Evolutionary conservation across 108 stramenopile genomes (phyloP), one percentile per base, ranked within the genome.

Genomic region (Nitzschia putrida): DNA sequence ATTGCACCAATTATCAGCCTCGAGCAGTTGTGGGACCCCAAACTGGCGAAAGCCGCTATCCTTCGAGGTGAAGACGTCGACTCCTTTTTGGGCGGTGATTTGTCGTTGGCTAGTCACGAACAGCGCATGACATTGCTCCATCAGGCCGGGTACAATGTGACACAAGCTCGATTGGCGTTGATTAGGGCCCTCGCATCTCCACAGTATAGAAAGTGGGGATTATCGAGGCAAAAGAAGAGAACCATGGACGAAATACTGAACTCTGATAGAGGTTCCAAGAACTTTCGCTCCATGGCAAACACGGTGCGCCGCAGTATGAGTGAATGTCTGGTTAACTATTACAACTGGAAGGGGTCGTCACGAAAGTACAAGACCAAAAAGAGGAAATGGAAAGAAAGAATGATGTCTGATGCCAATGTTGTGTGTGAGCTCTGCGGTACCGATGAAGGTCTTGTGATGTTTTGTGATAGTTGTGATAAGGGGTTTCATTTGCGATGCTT

Each of bases 391-490:
- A 83, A 60, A 67, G 26, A 66, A 0, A 1, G 61, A 54, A 40
- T 18, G 29, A 1, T 34, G 29, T 34, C 45, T 21, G 65, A 73
- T 14, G 25, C 70, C n/a, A 78, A 81, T 6, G 83, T 84, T 70
- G 57, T 59, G 43, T 86, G 85, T 57, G 47, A 56, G 10, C 25
- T 85, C 24, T 89, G 88, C 58, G 57, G 61, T 45, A 83, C 86
- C 40, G 85, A 83, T 26, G 88, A 85, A 3, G 72, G 76, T 21
- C 74, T 88, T 37, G 37, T 77, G 47, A 24, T 90, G 0, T 66
- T 88, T 24, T 95, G 95, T 74, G 94, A 95, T 64, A 79, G 73
- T 26, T 95, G 94, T 54, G 76, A 89, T 26, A 77, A 68, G 43
- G 73, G 78, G 20, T 95, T 83, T 69, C 94, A 95, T 72, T 51